These are phyloP conservation scores for Fragilariopsis cylindrus DNA, from an alignment of 108 stramenopile genomes.

Conservation along the genomic window DNA sequence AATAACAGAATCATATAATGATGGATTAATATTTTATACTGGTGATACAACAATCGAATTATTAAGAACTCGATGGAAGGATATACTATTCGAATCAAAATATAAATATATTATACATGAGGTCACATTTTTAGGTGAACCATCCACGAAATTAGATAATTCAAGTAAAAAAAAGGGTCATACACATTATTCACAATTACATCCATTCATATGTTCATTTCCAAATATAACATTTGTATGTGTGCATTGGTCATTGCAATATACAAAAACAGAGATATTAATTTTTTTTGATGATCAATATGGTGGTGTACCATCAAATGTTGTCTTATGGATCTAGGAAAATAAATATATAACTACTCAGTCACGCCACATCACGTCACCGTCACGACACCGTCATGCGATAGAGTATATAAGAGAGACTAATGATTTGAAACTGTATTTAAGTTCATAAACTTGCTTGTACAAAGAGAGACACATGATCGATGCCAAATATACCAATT, in stretches of 20 bases:
- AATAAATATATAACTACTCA: conserved; percentile 43
- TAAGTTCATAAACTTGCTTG: too few species aligned
- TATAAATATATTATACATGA: conserved; percentile 59
- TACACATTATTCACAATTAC: conserved; percentile 59
- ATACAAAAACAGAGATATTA: conserved; percentile 41
- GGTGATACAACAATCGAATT: conserved; percentile 59
- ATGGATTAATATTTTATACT: conserved; percentile 56
- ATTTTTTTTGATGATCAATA: conserved; percentile 52
- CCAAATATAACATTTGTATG: conserved; percentile 60
- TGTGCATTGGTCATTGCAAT: conserved; percentile 57
- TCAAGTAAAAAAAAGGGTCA: conserved; percentile 45
- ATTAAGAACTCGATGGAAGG: conserved; percentile 42
- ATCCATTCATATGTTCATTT: conserved; percentile 60
- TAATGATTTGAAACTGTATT: too few species aligned
- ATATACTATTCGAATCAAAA: conserved; percentile 37
- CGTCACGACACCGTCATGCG: conserved; percentile 55
- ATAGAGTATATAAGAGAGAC: conserved; percentile 12
- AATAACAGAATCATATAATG: conserved; percentile 50
- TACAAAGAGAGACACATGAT: too few species aligned
- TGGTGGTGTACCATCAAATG: conserved; percentile 60
- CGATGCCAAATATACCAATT: too few species aligned
- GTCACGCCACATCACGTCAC: conserved; percentile 38
- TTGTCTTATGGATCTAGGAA: conserved; percentile 54
- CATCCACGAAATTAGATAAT: conserved; percentile 41
- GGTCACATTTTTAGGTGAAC: conserved; percentile 54